Evolutionary conservation across 495 filamentous ascomycete genomes (phyloP).

Genomic region (Penicillium longicatenatum): DNA sequence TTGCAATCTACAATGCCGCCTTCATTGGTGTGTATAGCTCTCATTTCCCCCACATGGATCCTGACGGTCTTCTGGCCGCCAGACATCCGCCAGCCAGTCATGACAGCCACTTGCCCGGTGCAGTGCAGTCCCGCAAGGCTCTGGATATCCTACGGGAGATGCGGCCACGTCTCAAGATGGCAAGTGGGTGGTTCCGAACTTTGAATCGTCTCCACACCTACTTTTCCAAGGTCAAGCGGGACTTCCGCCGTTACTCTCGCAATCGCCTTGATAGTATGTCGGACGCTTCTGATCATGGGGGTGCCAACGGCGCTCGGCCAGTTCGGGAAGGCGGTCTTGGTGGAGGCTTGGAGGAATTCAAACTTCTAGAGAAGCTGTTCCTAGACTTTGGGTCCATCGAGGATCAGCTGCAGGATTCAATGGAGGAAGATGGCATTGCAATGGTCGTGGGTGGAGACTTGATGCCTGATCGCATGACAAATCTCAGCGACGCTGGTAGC

Average conservation of each 20-base stretch:
- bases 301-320: slow-evolving; percentile 42
- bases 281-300: slow-evolving; percentile 36
- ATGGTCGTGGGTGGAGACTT: slow-evolving; percentile 23
- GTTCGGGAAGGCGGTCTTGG: slow-evolving; percentile 56
- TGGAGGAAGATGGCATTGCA: slow-evolving; percentile 38
- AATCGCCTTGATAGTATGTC: slow-evolving; percentile 37
- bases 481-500: slow-evolving; percentile 45
- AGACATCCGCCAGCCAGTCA: slow-evolving; percentile 26
- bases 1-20: slow-evolving; percentile 79
- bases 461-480: slow-evolving; percentile 36
- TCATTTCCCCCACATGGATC: slow-evolving; percentile 80
- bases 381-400: slow-evolving; percentile 58
- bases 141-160: slow-evolving; percentile 62
- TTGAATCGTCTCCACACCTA: slow-evolving; percentile 68
- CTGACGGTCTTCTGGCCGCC: slow-evolving; percentile 56
- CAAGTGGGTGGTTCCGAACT: slow-evolving; percentile 68
- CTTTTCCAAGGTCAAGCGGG: slow-evolving; percentile 63
- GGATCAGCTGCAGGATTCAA: slow-evolving; percentile 40
- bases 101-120: slow-evolving; percentile 34
- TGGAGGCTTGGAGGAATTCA: slow-evolving; percentile 74
- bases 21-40: slow-evolving; percentile 70
- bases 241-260: slow-evolving; percentile 55
- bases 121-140: slow-evolving; percentile 49
- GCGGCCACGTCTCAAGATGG: slow-evolving; percentile 68
- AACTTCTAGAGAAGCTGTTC: slow-evolving; percentile 57